Evolutionary conservation across 371 early-diverging fungal genomes (phyloP).

Genomic region (Mortierella polycephala): DNA sequence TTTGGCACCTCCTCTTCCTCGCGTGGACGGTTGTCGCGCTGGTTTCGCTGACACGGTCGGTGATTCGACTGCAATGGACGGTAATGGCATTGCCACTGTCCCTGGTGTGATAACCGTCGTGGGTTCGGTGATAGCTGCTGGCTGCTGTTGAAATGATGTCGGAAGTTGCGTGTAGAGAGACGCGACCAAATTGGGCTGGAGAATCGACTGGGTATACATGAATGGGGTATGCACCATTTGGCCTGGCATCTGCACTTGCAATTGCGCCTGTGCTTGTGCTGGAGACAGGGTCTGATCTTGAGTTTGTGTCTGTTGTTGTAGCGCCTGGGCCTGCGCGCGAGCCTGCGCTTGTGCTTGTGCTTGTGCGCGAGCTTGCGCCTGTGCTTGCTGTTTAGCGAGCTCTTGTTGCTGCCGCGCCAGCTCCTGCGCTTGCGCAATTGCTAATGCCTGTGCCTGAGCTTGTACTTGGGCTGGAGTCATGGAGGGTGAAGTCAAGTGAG

Average conservation of each 20-base stretch:
- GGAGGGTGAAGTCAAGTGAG: constrained; percentile 36
- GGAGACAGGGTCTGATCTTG: constrained; percentile 18
- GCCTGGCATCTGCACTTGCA: no score
- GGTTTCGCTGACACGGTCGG: constrained; percentile 4
- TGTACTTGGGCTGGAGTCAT: constrained; percentile 25
- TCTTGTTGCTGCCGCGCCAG: constrained; percentile 23
- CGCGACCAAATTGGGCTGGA: constrained; percentile 4
- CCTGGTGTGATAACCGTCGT: neutral
- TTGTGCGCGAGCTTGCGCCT: constrained; percentile 16
- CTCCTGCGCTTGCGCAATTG: constrained; percentile 26
- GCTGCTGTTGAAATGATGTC: neutral
- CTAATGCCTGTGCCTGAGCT: constrained; percentile 20
- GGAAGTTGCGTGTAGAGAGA: constrained; percentile 1
- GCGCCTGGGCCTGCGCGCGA: constrained; percentile 33
- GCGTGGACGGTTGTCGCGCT: constrained; percentile 6
- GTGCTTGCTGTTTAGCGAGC: constrained; percentile 21
- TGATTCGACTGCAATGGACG: neutral
- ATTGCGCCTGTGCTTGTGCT: constrained; percentile 37
- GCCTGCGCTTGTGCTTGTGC: constrained; percentile 25
- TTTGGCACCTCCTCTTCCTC: constrained; percentile 4
- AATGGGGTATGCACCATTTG: no score
- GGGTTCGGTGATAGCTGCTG: neutral
- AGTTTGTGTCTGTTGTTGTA: constrained; percentile 24
- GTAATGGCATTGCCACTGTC: neutral
- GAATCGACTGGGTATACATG: neutral